Conservation (phyloP, 1,139 yeast species). For the Meyerozyma smithsonii region DNA sequence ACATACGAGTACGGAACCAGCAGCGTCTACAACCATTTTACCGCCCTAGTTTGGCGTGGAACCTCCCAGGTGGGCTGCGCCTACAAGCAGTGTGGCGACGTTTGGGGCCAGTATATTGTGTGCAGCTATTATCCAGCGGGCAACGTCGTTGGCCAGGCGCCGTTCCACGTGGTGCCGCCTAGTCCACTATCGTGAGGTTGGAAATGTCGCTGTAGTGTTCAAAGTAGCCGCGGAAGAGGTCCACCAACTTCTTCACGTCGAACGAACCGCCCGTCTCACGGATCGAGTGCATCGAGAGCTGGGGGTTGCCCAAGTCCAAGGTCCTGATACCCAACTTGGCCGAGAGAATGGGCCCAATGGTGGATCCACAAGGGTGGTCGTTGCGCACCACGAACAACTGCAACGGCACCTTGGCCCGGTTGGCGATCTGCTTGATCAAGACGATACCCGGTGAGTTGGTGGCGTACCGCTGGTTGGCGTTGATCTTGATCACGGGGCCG, state of each 20-base stretch:
- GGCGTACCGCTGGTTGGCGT: slow-evolving; percentile 93
- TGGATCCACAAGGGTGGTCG: slow-evolving; percentile 92
- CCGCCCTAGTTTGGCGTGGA: slow-evolving; percentile 37
- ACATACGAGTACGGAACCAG: slow-evolving; percentile 15
- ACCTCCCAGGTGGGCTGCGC: slow-evolving; percentile 37
- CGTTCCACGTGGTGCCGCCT: slow-evolving; percentile 23
- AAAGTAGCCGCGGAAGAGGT: slow-evolving; percentile 61
- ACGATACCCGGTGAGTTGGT: slow-evolving; percentile 91
- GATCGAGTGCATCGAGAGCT: slow-evolving; percentile 91
- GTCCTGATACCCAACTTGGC: slow-evolving; percentile 88
- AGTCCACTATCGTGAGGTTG: background rate
- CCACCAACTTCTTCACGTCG: slow-evolving; percentile 62
- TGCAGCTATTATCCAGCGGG: slow-evolving; percentile 65
- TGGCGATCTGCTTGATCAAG: slow-evolving; percentile 68
- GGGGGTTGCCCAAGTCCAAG: slow-evolving; percentile 90
- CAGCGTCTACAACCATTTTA: slow-evolving; percentile 32
- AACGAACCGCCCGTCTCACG: slow-evolving; percentile 88
- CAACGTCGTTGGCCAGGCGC: slow-evolving; percentile 40
- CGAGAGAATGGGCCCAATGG: slow-evolving; percentile 92
- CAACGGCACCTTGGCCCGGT: slow-evolving; percentile 58
- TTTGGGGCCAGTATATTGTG: slow-evolving; percentile 52
- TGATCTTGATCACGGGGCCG: slow-evolving; percentile 91
- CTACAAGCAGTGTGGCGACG: slow-evolving; percentile 25
- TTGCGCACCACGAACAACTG: slow-evolving; percentile 87
- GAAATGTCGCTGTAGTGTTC: slow-evolving; percentile 26